A percentile compares a stretch with the other conserved stretches of the same genome.
phyloP scores from a whole-genome alignment of 116 monocot genomes.

The Zostera marina region DNA sequence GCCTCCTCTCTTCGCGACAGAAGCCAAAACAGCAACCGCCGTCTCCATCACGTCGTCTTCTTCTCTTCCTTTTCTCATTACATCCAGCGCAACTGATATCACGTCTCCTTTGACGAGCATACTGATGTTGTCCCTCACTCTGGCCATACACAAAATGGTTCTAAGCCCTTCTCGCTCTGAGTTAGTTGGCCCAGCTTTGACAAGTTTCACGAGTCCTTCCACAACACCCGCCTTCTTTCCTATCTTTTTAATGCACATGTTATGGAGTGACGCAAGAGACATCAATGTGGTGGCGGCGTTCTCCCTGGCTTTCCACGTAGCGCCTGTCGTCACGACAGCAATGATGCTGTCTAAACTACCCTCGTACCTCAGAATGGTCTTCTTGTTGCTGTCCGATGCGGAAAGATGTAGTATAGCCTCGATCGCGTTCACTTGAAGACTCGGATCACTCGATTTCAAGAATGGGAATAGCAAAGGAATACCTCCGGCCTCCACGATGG shows the following conservation, averaged over 20 bases:
- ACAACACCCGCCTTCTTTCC: constrained; percentile 29
- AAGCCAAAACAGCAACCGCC: constrained; percentile 53
- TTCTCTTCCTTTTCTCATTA: no score
- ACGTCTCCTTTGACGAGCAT: constrained; percentile 36
- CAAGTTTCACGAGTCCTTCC: constrained; percentile 32
- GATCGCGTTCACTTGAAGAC: constrained; percentile 65
- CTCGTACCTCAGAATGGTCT: constrained; percentile 49
- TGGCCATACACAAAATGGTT: constrained; percentile 55
- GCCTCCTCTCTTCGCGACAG: constrained; percentile 64
- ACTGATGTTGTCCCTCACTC: constrained; percentile 54
- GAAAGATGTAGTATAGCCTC: constrained; percentile 80
- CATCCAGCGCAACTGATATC: constrained; percentile 32
- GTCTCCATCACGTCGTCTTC: constrained; percentile 32
- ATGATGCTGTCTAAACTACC: constrained; percentile 42
- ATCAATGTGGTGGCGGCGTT: constrained; percentile 66
- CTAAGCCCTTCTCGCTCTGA: constrained; percentile 52
- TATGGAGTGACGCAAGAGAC: constrained; percentile 39
- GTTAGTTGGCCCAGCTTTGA: constrained; percentile 26
- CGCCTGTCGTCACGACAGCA: constrained; percentile 30
- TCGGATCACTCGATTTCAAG: constrained; percentile 23
- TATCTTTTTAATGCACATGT: constrained; percentile 34
- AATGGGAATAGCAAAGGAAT: constrained; percentile 56
- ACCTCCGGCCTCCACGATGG: constrained; percentile 61
- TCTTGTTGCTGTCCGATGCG: constrained; percentile 63
- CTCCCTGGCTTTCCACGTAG: constrained; percentile 68